Evolutionary conservation across 306 rosid genomes (phyloP).

Genomic region (Pyrus pyrifolia): DNA sequence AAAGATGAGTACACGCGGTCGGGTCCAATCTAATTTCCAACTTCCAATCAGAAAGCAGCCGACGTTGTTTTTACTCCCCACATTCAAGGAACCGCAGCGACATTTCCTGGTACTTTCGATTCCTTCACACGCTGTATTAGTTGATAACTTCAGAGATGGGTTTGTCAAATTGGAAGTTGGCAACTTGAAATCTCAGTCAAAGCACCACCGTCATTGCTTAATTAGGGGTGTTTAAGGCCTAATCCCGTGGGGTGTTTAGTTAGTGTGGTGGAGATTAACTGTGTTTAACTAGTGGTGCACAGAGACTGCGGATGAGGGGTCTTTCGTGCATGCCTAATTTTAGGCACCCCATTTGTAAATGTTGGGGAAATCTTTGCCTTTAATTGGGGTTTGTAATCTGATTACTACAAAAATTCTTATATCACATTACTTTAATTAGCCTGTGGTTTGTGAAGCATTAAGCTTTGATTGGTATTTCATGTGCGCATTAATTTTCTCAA

Average conservation of each 20-base stretch:
- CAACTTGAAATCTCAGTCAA: background rate
- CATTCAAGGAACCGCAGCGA: background rate
- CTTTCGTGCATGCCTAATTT: background rate
- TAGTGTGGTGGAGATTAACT: constrained; percentile 7
- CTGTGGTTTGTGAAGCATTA: background rate
- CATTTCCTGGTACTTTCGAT: background rate
- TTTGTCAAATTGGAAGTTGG: background rate
- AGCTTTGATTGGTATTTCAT: background rate
- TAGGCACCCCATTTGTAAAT: constrained; percentile 3
- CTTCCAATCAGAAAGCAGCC: background rate
- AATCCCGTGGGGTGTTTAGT: constrained; percentile 16
- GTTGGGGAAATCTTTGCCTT: background rate
- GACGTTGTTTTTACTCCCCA: background rate
- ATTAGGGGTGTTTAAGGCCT: constrained; percentile 9
- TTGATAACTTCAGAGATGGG: background rate
- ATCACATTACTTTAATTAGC: background rate
- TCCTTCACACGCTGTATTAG: background rate
- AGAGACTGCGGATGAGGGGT: background rate
- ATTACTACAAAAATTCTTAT: background rate
- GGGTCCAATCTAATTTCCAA: no score
- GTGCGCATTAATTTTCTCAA: background rate
- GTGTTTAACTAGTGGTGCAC: background rate
- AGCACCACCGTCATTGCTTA: constrained; percentile 3
- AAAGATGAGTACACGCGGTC: background rate
- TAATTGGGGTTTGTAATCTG: background rate